Percentiles rank a stretch among this genome's conserved stretches.
phyloP scores from a whole-genome alignment of 140 eudicot species.

The Oenanthe javanica region DNA sequence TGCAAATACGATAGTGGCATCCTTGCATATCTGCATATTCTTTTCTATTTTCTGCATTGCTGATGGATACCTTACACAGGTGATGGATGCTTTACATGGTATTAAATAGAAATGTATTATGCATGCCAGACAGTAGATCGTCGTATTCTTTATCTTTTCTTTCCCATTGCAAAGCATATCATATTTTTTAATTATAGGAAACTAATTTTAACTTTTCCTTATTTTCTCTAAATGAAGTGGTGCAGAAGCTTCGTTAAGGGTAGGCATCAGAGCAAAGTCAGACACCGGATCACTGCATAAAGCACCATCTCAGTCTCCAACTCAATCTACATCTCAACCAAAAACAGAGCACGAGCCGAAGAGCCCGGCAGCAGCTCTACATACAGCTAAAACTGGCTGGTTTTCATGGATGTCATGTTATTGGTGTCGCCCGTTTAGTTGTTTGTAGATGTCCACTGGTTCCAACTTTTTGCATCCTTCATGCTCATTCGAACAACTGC shows the following conservation, averaged over 20 bases:
- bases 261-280: constrained; percentile 2
- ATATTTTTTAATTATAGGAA: too few relatives aligned
- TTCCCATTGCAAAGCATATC: too few relatives aligned
- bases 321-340: constrained; percentile 4
- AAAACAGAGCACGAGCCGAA: constrained; percentile 24
- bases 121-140: not conserved
- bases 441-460: not conserved
- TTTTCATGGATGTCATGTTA: constrained; percentile 35
- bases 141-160: too few relatives aligned
- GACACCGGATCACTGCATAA: constrained; percentile 13
- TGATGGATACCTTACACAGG: not conserved
- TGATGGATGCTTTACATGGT: too few relatives aligned
- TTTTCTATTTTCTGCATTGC: not conserved
- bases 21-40: not conserved
- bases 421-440: constrained; percentile 28
- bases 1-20: not conserved
- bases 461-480: not conserved
- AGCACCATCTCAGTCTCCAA: not conserved
- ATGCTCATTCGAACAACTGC: not conserved
- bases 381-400: constrained; percentile 23
- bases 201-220: not conserved
- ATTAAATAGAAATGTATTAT: not conserved
- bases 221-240: constrained; percentile 24
- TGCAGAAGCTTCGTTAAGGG: constrained; percentile 18
- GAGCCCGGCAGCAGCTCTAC: constrained; percentile 18